Percentiles rank a stretch among this genome's conserved stretches.
Conservation (phyloP, 495 filamentous ascomycete species). For the Cudoniella acicularis region DNA sequence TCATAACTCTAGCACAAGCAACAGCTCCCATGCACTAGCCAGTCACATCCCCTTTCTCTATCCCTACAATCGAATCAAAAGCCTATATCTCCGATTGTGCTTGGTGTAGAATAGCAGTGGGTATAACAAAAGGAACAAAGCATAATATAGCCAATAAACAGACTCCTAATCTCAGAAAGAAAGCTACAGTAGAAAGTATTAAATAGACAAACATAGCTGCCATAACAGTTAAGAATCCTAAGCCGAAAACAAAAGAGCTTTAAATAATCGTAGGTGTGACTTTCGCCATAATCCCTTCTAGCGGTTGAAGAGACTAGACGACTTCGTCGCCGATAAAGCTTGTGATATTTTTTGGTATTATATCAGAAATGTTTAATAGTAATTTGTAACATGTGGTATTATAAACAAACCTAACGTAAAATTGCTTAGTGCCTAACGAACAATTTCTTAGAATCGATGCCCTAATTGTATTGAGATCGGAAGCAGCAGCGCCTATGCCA, state of each 20-base stretch:
- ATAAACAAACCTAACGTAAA: slow-evolving; percentile 6
- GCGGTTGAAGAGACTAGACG: slow-evolving; percentile 13
- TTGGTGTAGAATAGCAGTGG: slow-evolving; percentile 10
- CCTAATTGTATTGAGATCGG: neutral
- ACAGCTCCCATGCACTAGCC: slow-evolving; percentile 1
- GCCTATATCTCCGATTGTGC: slow-evolving; percentile 14
- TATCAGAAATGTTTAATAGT: slow-evolving; percentile 13
- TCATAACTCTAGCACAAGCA: neutral
- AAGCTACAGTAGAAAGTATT: slow-evolving; percentile 4
- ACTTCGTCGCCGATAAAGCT: slow-evolving; percentile 11
- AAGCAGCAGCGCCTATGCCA: neutral
- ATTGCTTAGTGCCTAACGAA: slow-evolving; percentile 11
- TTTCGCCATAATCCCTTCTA: slow-evolving; percentile 13
- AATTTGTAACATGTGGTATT: slow-evolving; percentile 6
- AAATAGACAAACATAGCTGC: neutral
- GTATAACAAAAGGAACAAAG: slow-evolving; percentile 7
- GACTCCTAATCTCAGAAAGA: slow-evolving; percentile 2
- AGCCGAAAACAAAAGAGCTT: slow-evolving; percentile 9
- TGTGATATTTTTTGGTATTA: slow-evolving; percentile 9
- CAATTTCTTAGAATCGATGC: slow-evolving; percentile 8
- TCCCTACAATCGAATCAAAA: slow-evolving; percentile 8
- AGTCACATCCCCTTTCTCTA: slow-evolving; percentile 10
- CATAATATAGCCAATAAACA: slow-evolving; percentile 12
- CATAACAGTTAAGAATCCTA: neutral
- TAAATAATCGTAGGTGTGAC: slow-evolving; percentile 4